Evolutionary conservation across 1,284 basidiomycete genomes (phyloP).

Genomic region (Ustilago sp.): DNA sequence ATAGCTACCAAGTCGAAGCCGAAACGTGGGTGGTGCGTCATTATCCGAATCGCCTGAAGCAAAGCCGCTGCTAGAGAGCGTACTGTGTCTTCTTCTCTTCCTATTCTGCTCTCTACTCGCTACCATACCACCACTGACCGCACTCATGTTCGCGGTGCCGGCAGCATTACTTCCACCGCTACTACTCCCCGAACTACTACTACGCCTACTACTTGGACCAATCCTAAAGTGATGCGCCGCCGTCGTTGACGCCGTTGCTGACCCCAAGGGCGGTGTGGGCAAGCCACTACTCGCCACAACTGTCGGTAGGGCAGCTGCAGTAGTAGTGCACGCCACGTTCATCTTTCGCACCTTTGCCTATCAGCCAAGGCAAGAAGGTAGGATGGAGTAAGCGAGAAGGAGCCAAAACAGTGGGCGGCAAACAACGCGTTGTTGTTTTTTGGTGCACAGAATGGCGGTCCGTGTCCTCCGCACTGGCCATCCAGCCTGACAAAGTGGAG

Average conservation of each 20-base stretch:
- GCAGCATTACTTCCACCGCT: conserved; percentile 15
- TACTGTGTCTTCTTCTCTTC: conserved; percentile 38
- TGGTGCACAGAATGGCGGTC: conserved; percentile 3
- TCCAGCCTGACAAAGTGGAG: background rate
- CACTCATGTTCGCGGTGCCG: conserved; percentile 2
- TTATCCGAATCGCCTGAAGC: conserved; percentile 39
- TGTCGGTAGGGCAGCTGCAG: background rate
- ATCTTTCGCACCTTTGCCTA: background rate
- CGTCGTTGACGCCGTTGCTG: conserved; percentile 8
- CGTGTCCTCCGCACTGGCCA: background rate
- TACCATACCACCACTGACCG: background rate
- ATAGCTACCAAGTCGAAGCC: conserved; percentile 31
- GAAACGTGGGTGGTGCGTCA: conserved; percentile 26
- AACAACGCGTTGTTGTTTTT: background rate
- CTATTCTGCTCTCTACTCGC: background rate
- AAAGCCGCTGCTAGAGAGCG: conserved; percentile 23
- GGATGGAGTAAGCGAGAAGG: background rate
- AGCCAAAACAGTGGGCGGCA: background rate
- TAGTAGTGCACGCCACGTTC: background rate
- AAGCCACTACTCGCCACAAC: background rate
- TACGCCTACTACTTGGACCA: conserved; percentile 15
- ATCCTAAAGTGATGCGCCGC: conserved; percentile 15
- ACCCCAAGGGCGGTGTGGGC: background rate
- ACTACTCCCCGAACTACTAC: conserved; percentile 16
- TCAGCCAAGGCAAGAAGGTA: background rate